Percentiles rank a stretch among this genome's conserved stretches.
These are phyloP conservation scores for Ganoderma leucocontextum DNA, from an alignment of 1,284 basidiomycete species.

Conservation along the genomic window DNA sequence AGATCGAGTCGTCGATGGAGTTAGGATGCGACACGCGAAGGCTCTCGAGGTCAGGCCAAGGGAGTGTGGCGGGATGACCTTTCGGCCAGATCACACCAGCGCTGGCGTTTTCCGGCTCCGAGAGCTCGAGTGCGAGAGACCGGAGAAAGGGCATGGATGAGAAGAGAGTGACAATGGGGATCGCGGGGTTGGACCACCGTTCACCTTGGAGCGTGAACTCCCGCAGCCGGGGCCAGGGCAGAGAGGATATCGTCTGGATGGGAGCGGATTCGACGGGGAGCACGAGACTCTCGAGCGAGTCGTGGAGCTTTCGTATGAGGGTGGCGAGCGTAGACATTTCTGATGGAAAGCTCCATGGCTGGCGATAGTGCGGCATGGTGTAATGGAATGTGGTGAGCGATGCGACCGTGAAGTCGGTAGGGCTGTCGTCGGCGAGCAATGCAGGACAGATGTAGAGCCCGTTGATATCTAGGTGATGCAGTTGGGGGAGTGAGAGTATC, in stretches of 20 bases:
- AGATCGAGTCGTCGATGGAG: not conserved
- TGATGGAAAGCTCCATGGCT: not conserved
- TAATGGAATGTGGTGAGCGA: not conserved
- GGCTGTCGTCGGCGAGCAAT: not conserved
- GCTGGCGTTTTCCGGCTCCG: not conserved
- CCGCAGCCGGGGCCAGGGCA: not conserved
- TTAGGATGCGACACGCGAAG: not conserved
- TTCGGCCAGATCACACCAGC: not conserved
- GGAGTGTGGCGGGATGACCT: not conserved
- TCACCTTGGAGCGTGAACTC: not conserved
- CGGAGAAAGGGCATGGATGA: not conserved
- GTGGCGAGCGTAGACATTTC: not conserved
- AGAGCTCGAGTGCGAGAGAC: not conserved
- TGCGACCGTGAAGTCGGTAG: not conserved
- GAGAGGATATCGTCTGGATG: not conserved
- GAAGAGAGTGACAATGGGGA: not conserved
- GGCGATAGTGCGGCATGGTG: not conserved
- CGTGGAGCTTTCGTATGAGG: not conserved
- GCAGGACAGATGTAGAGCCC: not conserved
- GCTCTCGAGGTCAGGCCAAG: constrained; percentile 5
- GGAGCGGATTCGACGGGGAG: constrained; percentile 1
- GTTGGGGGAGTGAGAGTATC: not conserved
- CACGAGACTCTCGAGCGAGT: not conserved
- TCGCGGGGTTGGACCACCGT: not conserved
- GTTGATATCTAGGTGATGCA: not conserved